Evolutionary conservation across 305 asterid species (phyloP), one percentile per base, ranked within the genome.

Genomic region (Caryopteris hybrid): DNA sequence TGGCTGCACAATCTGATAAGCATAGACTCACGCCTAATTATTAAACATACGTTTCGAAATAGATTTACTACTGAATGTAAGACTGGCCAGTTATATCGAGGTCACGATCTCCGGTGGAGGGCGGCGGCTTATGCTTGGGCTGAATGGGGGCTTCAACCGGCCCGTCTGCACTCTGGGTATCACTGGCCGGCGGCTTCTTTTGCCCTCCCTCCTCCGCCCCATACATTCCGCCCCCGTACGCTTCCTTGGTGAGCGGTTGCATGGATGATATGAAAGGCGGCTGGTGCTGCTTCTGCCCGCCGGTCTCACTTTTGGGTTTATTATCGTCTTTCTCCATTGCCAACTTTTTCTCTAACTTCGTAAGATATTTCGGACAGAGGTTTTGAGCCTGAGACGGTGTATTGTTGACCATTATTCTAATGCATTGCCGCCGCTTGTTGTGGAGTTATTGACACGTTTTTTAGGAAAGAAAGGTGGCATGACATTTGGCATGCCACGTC

Each of bases 191-290:
- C 33, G 82, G 77, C 43, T 68, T 76, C 42, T 79, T 31, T 16
- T 12, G 39, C 17, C 8, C 68, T 5, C 53, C 81, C 29, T 79
- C 86, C 16, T 87, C 93, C 25, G 77, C 45, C 13, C 80, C 97
- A 64, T 90, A 88, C 82, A 90, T 74, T 29, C 97, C 92, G 18
- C 95, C 95, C 47, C 94, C 97, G 80, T 86, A 83, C 2, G 93
- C 97, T 38, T 84, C 91, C 8, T 25, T 72, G 2, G 82, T 82
- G 3, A 81, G 20, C 54, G 97, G 92, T 11, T 80, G 64, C 94
- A 90, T 77, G 4, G 83, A 22, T 0, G 96, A 83, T 41, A 84
- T 81, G 63, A 72, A 20, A 0, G 90, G 84, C 3, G 88, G 86
- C 33, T 76, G 85, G 66, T 76, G 77, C 66, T 76, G 77, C 68